Evolutionary conservation across 305 asterid genomes (phyloP), one percentile per base, ranked within the genome.

Genomic region (Nicotiana rustica): DNA sequence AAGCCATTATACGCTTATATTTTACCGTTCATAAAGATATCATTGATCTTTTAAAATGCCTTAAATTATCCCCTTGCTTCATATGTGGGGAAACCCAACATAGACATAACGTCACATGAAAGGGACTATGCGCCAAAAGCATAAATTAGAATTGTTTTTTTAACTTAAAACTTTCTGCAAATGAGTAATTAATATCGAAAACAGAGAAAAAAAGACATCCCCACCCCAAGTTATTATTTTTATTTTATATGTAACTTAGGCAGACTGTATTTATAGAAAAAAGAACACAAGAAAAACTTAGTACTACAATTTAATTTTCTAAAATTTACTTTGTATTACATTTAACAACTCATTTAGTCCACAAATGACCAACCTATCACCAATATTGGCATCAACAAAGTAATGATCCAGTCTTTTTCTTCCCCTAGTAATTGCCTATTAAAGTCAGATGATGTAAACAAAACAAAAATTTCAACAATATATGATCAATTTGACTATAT

Each of bases 31-130:
- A 36, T 35, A 9, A 68, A 38, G 21, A 9, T 68, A 68, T n/a
- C 25, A 38, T 68, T 38, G 77, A 68, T 70, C 78, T 47, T 8
- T 44, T 12, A 44, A 71, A 71, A 19, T 44, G 14, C 38, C 13
- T 19, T 44, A 71, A 1, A 12, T 71, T 44, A 71, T 10, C 21
- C 33, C n/a, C 25, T 71, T 71, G 78, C 38, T 44, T 71, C 78
- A 12, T 71, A 19, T 44, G 60, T 44, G 33, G 78, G 33, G 60
- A 31, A 44, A 19, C 61, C 35, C 4, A 69, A 5, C 44, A 18
- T 10, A 38, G 57, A 10, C 77, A 31, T 69, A 69, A 69, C 33
- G 77, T 69, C 57, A 69, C 77, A 38, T 41, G 59, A 69, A 69
- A 69, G 57, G 4, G 77, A 69, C 77, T 41, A 38, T 10, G 59